Conservation (phyloP, 1,284 basidiomycete genomes). For the Irpex sp. region DNA sequence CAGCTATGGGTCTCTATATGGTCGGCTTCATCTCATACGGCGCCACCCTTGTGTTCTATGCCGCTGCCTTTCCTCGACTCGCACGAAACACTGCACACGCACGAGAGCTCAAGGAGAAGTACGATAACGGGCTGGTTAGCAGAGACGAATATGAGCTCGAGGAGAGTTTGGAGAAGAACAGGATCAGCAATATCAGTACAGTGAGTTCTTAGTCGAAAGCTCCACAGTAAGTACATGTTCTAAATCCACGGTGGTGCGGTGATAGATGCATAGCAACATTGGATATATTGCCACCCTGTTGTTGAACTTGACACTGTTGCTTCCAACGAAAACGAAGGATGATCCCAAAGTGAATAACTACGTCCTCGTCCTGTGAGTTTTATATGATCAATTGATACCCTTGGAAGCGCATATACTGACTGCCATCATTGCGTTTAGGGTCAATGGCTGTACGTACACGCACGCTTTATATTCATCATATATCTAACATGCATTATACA, state of each 20-base stretch:
- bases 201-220: constrained; percentile 33
- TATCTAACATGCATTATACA: not conserved
- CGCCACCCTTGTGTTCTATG: constrained; percentile 79
- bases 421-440: not conserved
- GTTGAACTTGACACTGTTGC: constrained; percentile 70
- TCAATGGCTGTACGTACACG: not conserved
- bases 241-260: not conserved
- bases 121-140: constrained; percentile 54
- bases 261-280: constrained; percentile 70
- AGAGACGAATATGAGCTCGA: constrained; percentile 68
- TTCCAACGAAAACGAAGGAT: constrained; percentile 57
- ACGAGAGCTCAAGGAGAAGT: constrained; percentile 53
- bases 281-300: constrained; percentile 67
- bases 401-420: too few species aligned
- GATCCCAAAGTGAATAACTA: constrained; percentile 74
- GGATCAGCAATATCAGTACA: constrained; percentile 83
- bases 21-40: constrained; percentile 76
- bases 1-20: constrained; percentile 79
- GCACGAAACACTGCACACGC: constrained; percentile 76
- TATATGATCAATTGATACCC: not conserved
- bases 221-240: not conserved
- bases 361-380: constrained; percentile 54
- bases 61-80: constrained; percentile 78
- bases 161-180: constrained; percentile 80
- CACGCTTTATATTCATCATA: not conserved